phyloP scores from a whole-genome alignment of 352 stramenopile genomes.

The Phytophthora multivora region DNA sequence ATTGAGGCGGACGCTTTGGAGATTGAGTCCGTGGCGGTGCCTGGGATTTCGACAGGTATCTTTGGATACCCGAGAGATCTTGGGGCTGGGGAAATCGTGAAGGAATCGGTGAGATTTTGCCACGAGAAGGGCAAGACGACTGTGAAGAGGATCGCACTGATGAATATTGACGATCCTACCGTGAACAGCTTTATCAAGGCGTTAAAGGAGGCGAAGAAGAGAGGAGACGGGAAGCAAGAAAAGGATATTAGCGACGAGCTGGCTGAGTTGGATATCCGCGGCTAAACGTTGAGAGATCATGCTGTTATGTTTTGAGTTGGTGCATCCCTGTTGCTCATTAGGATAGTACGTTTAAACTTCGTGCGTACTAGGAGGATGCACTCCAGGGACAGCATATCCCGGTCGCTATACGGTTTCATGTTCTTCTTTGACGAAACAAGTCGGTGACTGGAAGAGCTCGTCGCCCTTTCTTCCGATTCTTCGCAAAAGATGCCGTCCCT shows the following conservation, averaged over 20 bases:
- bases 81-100: conserved; percentile 43
- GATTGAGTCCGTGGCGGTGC: conserved; percentile 41
- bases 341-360: no score
- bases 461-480: conserved; percentile 7
- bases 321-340: no score
- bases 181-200: conserved; percentile 30
- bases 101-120: conserved; percentile 33
- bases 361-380: no score
- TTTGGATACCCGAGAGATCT: conserved; percentile 55
- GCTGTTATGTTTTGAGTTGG: no score
- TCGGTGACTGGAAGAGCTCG: no score
- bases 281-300: neutral
- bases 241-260: conserved; percentile 14
- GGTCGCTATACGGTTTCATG: neutral
- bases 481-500: neutral
- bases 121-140: conserved; percentile 15
- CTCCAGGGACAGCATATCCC: no score
- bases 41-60: conserved; percentile 50
- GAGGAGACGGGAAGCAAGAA: neutral
- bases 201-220: conserved; percentile 14
- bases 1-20: conserved; percentile 35
- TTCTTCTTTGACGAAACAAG: neutral
- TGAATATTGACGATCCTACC: conserved; percentile 49
- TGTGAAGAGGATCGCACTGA: conserved; percentile 32
- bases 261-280: conserved; percentile 12